Base-by-base conservation (phyloP, 495 filamentous ascomycete species). In the Astrothelium subdiscretum region DNA sequence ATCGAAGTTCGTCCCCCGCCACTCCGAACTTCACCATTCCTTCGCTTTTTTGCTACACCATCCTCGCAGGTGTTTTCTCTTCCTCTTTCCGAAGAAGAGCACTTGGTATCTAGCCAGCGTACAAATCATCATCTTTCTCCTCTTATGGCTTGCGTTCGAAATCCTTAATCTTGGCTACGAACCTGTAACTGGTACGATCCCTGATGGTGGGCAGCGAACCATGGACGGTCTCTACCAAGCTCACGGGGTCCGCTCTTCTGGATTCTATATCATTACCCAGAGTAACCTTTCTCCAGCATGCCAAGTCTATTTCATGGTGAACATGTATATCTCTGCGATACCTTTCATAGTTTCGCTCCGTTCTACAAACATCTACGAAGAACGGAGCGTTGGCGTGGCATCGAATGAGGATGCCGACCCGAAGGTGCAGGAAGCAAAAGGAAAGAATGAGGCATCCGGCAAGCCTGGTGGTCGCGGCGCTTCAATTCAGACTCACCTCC, bases 201-300 rank as follows among this genome's bases (percentile, higher is more conserved):
- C 42, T 31, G n/a, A n/a, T n/a, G 10, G 10, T 13, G 61, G 44
- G 3, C 52, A 24, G 24, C 61, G 61, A 11, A 40, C 52, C 18
- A 58, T 63, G 40, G 61, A 63, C 24, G 61, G 61, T 12, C 52
- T 63, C 12, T 63, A 54, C 51, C 61, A 63, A 63, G 61, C 61
- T 22, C 10, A 35, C 20, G 61, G 61, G 8, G 27, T 63, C 10
- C 61, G 61, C 10, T 24, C 61, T 35, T 63, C 48, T 22, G 61
- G 61, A 3, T 58, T 31, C 44, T 63, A 63, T 51, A 59, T 63
- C 29, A 60, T 63, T 13, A n/a, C 31, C 11, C 31, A 59, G 12
- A 59, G 61, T 32, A 24, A 32, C 32, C n/a, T 63, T 4, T 48
- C 61, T 32, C 61, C 61, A 31, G 61, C 61, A 2, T 26, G 58